A percentile compares a stretch with the other conserved stretches of the same genome.
Evolutionary conservation across 208 protist genomes (phyloP).

Genomic region (Acanthamoeba lenticulata): DNA sequence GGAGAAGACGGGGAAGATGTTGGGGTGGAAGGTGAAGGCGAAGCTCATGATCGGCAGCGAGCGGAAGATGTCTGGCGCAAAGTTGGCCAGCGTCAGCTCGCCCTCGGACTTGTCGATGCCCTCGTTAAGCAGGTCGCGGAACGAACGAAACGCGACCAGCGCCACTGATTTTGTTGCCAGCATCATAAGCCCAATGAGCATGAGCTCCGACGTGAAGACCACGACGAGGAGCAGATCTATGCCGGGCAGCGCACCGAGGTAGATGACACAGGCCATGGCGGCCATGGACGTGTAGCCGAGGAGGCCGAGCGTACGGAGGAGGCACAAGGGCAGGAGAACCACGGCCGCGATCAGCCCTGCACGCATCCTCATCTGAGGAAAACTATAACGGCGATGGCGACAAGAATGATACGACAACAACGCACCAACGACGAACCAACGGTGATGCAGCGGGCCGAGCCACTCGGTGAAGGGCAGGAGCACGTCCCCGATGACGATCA

Average conservation of each 20-base stretch:
- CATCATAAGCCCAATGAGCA: neutral
- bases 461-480: slow-evolving; percentile 25
- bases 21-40: slow-evolving; percentile 56
- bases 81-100: neutral
- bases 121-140: neutral
- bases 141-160: neutral
- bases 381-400: neutral
- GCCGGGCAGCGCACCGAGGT: neutral
- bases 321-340: neutral
- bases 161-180: neutral
- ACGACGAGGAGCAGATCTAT: no score
- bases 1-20: slow-evolving; percentile 36
- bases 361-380: no score
- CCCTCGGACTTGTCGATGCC: neutral
- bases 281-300: slow-evolving; percentile 1
- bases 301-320: neutral
- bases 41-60: slow-evolving; percentile 41
- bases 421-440: slow-evolving; percentile 1
- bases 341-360: neutral
- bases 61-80: neutral
- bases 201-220: neutral
- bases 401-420: no score
- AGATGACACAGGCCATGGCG: slow-evolving; percentile 22
- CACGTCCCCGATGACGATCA: slow-evolving; percentile 46
- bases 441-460: neutral